A percentile compares a stretch with the other conserved stretches of the same genome.
These are phyloP conservation scores for Penicillium aurantiogriseum DNA, from an alignment of 2,329 filamentous ascomycete genomes.

Conservation along the genomic window DNA sequence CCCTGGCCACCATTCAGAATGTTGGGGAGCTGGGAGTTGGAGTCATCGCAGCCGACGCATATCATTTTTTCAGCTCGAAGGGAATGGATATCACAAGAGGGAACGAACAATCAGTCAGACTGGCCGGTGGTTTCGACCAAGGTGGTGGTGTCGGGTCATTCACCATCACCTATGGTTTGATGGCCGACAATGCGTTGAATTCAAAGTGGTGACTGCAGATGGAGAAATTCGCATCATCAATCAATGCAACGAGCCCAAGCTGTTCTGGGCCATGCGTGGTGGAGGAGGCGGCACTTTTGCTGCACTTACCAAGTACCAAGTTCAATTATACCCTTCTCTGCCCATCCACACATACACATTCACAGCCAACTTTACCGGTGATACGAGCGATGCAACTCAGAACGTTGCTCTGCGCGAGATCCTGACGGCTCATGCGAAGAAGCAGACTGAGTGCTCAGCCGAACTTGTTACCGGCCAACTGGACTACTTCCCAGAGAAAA, in stretches of 20 bases:
- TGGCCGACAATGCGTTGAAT: constrained; percentile 50
- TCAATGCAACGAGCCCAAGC: constrained; percentile 44
- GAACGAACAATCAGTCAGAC: constrained; percentile 44
- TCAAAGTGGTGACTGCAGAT: constrained; percentile 50
- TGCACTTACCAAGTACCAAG: constrained; percentile 12
- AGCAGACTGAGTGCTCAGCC: constrained; percentile 7
- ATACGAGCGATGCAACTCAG: background rate
- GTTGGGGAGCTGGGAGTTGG: constrained; percentile 41
- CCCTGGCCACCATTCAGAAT: constrained; percentile 41
- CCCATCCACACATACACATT: constrained; percentile 10
- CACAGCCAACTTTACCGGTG: constrained; percentile 2
- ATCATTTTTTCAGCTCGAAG: constrained; percentile 6
- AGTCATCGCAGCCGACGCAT: constrained; percentile 12
- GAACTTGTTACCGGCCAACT: constrained; percentile 7
- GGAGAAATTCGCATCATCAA: constrained; percentile 48
- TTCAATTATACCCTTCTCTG: constrained; percentile 8
- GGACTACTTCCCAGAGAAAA: constrained; percentile 8
- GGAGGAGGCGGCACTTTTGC: constrained; percentile 35
- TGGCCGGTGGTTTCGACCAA: constrained; percentile 47
- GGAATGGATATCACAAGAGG: constrained; percentile 13
- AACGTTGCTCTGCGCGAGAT: constrained; percentile 3
- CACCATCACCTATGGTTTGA: constrained; percentile 45
- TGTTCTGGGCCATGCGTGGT: constrained; percentile 53
- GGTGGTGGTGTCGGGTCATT: constrained; percentile 58
- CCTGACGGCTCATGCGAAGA: constrained; percentile 5